Conservation (phyloP, 495 filamentous ascomycete genomes). For the Penicillium taxi region DNA sequence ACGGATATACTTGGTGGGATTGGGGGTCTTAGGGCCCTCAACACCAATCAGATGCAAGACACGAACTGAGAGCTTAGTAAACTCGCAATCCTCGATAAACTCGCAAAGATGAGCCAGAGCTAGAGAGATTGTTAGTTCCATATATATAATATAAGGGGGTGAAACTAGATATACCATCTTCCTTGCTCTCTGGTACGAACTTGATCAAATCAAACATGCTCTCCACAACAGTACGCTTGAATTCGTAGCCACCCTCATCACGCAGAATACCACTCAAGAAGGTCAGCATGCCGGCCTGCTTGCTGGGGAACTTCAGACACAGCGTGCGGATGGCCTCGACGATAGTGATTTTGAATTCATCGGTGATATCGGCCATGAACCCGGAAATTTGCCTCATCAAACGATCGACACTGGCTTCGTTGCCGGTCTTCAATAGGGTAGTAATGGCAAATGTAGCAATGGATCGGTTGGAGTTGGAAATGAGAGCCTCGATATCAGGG, state of each 20-base stretch:
- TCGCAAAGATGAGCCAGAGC: constrained; percentile 94
- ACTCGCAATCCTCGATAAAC: constrained; percentile 99
- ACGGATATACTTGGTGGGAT: constrained; percentile 96
- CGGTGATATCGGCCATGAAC: constrained; percentile 96
- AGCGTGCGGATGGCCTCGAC: constrained; percentile 95
- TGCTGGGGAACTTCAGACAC: constrained; percentile 95
- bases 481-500: constrained; percentile 90
- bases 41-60: constrained; percentile 88
- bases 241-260: constrained; percentile 97
- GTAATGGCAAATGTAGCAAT: constrained; percentile 99
- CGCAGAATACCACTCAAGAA: constrained; percentile 92
- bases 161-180: constrained; percentile 54
- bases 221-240: constrained; percentile 95
- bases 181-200: constrained; percentile 95
- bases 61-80: constrained; percentile 93
- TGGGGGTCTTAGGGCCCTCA: constrained; percentile 90
- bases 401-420: constrained; percentile 92
- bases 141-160: neutral
- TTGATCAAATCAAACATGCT: constrained; percentile 99
- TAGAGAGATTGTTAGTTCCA: constrained; percentile 13
- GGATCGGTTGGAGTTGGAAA: constrained; percentile 92
- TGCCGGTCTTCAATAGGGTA: constrained; percentile 94
- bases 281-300: constrained; percentile 94
- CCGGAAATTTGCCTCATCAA: constrained; percentile 97
- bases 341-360: constrained; percentile 99